Conservation (phyloP, 345 rosid genomes). For the Brassica carinata region DNA sequence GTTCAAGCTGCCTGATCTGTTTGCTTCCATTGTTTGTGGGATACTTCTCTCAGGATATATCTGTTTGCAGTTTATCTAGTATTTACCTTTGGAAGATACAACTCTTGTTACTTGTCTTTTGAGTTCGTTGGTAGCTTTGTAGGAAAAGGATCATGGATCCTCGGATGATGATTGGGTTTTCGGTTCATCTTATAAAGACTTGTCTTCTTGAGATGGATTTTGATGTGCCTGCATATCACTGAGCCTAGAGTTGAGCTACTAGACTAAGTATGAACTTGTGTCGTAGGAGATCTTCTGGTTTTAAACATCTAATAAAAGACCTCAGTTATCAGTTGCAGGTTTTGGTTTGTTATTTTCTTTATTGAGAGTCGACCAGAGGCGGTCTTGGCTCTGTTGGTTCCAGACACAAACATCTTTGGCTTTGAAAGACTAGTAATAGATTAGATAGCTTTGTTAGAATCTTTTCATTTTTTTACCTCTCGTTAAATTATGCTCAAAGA, state of each 20-base stretch:
- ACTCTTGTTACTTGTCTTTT: slow-evolving; percentile 17
- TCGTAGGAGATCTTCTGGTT: neutral
- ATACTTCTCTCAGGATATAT: slow-evolving; percentile 9
- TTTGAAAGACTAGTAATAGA: slow-evolving; percentile 27
- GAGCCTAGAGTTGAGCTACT: neutral
- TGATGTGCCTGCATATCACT: slow-evolving; percentile 4
- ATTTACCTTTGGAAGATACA: slow-evolving; percentile 7
- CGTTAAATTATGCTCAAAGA: slow-evolving; percentile 10
- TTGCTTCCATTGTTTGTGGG: slow-evolving; percentile 19
- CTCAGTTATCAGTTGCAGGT: neutral
- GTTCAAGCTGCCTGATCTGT: slow-evolving; percentile 57
- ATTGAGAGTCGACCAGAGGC: neutral
- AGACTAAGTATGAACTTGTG: neutral
- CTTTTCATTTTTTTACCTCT: neutral
- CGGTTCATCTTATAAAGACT: slow-evolving; percentile 13
- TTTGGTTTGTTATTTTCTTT: neutral
- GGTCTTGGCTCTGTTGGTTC: neutral
- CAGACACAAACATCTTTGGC: slow-evolving; percentile 20
- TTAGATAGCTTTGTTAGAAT: slow-evolving; percentile 5
- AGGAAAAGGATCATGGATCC: slow-evolving; percentile 5
- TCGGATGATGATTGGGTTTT: neutral
- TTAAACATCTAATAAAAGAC: neutral
- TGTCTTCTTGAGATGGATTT: slow-evolving; percentile 1
- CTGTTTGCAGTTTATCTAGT: neutral
- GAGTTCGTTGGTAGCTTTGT: slow-evolving; percentile 16